Percentiles rank a stretch among this genome's conserved stretches.
phyloP scores from a whole-genome alignment of 1,284 basidiomycete species.

The Moesziomyces antarcticus region DNA sequence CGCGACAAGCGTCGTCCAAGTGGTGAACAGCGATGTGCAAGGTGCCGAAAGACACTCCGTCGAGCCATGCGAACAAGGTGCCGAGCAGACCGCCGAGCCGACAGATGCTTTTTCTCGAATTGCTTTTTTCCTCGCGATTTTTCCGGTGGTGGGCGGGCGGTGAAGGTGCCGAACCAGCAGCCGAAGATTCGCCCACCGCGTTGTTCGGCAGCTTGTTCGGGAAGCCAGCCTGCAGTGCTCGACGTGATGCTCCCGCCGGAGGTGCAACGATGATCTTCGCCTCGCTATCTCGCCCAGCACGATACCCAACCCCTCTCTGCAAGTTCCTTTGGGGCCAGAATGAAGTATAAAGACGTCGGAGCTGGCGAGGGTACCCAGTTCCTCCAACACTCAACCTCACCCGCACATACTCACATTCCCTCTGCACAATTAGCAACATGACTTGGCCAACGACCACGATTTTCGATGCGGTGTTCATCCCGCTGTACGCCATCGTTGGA shows the following conservation, averaged over 20 bases:
- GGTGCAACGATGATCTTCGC: no score
- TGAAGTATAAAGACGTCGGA: no score
- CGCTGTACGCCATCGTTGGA: slow-evolving; percentile 24
- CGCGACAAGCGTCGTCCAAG: no score
- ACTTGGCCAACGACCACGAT: slow-evolving; percentile 27
- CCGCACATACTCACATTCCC: no score
- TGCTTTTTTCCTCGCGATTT: no score
- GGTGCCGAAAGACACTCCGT: neutral
- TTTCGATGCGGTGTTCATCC: slow-evolving; percentile 39
- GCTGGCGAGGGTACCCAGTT: no score
- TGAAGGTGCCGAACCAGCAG: slow-evolving; percentile 4
- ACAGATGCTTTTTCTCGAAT: no score
- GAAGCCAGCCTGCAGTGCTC: neutral
- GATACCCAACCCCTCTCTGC: no score
- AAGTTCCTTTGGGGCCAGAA: no score
- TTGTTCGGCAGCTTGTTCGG: slow-evolving; percentile 1
- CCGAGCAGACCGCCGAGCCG: neutral
- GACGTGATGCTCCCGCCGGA: neutral
- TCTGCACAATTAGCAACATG: slow-evolving; percentile 11
- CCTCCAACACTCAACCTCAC: no score
- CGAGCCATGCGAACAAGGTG: neutral
- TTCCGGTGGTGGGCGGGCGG: neutral
- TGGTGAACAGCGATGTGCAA: neutral
- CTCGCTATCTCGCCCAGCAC: no score
- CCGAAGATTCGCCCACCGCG: no score